Base-by-base conservation (phyloP, 2,329 filamentous ascomycete species). In the Bipolaris bicolor region DNA sequence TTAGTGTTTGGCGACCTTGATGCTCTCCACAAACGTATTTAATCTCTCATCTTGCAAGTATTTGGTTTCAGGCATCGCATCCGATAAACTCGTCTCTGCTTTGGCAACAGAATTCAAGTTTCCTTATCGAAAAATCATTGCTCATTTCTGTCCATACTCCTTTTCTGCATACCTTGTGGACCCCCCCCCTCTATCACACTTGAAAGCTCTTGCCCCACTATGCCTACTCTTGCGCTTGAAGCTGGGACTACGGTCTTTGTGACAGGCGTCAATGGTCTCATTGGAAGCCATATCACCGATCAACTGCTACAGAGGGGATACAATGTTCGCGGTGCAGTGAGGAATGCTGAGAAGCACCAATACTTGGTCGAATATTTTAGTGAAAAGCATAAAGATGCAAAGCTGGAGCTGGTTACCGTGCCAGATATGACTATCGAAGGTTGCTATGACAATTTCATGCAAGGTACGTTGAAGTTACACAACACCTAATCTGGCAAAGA, bases 241-340 rank as follows among this genome's bases (percentile, higher is more conserved):
- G 65, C 70, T 3, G 71, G 68, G 31, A 62, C 66, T 16, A 68
- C 59, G 4, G 47, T 77, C 26, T 66, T 78, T 7, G 71, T 77
- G 2, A 77, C 75, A 0, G 76, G 75, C 10, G 69, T 64, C 6
- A 77, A 73, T 56, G 75, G 76, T 11, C 60, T 76, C 18, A 70
- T 77, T 24, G 75, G 69, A 15, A 69, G 66, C 18, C 69, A 76
- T 48, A 46, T 76, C 1, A 68, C 58, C 2, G 70, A 76, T 37
- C 69, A 75, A 44, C 53, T 75, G 1, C 62, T 78, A 3, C 43
- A 57, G 20, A 50, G 47, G 40, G 75, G 71, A 4, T 77, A 76
- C 56, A 64, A 69, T 29, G 76, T 78, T 6, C 73, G 74, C 5
- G 75, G 76, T 6, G 67, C 69, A 0, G 70, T 73, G 16, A 66